Evolutionary conservation across 2,329 filamentous ascomycete species (phyloP).

Genomic region (Colletotrichum chrysophilum): DNA sequence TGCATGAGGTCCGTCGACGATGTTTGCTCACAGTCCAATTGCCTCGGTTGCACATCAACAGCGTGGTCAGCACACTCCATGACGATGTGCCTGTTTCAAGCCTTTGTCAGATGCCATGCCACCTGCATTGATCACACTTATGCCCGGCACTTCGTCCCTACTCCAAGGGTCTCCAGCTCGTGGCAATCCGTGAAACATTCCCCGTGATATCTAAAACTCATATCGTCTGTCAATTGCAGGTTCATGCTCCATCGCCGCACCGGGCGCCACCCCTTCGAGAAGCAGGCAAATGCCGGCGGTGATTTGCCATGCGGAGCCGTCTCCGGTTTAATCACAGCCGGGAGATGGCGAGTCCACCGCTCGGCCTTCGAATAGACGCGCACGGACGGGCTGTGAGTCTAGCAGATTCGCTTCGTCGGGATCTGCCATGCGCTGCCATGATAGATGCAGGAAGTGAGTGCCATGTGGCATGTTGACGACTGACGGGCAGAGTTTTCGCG

Average conservation of each 20-base stretch:
- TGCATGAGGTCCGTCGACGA: neutral
- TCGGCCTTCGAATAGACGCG: neutral
- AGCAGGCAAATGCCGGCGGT: neutral
- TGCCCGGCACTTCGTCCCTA: neutral
- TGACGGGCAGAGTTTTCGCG: neutral
- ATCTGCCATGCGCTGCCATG: neutral
- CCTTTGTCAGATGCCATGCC: neutral
- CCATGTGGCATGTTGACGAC: neutral
- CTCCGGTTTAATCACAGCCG: neutral
- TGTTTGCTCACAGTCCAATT: neutral
- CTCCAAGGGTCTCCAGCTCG: neutral
- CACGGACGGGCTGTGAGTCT: neutral
- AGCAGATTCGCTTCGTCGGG: neutral
- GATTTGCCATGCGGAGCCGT: neutral
- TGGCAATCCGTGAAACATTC: neutral
- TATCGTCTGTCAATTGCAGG: neutral
- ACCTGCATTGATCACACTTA: neutral
- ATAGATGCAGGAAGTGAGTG: neutral
- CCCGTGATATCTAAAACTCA: neutral
- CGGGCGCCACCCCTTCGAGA: neutral
- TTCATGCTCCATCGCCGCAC: neutral
- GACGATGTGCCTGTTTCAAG: slow-evolving; percentile 9
- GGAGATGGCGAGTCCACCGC: neutral
- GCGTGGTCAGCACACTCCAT: neutral
- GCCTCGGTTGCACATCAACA: neutral